Base-by-base conservation (phyloP, 306 rosid species). In the Cicer bijugum region DNA sequence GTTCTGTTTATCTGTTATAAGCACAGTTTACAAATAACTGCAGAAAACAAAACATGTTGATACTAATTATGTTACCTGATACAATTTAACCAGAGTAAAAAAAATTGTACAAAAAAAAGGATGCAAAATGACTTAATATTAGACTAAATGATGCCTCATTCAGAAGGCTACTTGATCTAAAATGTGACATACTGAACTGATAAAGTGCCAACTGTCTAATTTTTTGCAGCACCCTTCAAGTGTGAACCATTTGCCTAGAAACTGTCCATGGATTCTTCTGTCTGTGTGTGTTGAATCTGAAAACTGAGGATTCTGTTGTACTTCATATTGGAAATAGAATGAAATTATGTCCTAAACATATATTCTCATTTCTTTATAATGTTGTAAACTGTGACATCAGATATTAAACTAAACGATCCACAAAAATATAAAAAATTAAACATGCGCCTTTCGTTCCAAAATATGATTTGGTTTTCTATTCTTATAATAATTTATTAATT, bases 11-110 rank as follows among this genome's bases (percentile, higher is more conserved):
- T 28, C 35, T 28, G 35, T 28, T 28, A 28, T 57, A 40, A 75
- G 15, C 43, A 63, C 50, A 8, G 66, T 42, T 47, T 39, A 40
- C 43, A 74, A 74, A 14, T 9, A 65, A 53, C 20, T 75, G 47
- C 12, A n/a, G 4, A 51, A 15, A 11, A 23, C 33, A 23, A 12
- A 7, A 48, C 44, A 53, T 20, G 59, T 46, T 46, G 23, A 23
- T 6, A 46, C 50, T 42, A 38, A 56, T 33, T 40, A 33, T 67
- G 75, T 72, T 61, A 20, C 19, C 38, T 50, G 20, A 15, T 42
- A 47, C 5, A 47, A 69, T 16, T 43, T 48, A 67, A 56, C 55
- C 70, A 57, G 40, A 69, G 9, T 43, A 23, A 43, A 43, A n/a
- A n/a, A 12, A 48, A 20, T 20, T 53, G 33, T 15, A 53, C 6